Conservation (phyloP, 2,329 filamentous ascomycete genomes). For the Colletotrichum sp. region DNA sequence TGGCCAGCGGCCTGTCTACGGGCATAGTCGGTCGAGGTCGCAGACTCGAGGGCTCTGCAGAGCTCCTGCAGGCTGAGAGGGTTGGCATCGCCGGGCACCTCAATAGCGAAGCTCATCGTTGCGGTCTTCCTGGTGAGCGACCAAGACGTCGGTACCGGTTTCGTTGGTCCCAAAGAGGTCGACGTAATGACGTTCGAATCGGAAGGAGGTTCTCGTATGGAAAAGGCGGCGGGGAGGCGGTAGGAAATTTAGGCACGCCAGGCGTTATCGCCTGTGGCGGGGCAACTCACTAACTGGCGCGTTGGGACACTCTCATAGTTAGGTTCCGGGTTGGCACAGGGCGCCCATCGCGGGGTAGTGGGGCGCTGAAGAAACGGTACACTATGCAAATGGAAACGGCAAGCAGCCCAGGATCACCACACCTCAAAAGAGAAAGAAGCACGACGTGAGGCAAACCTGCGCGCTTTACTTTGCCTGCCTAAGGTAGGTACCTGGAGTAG, state of each 20-base stretch:
- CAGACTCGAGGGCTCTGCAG: conserved; percentile 66
- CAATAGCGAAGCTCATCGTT: conserved; percentile 73
- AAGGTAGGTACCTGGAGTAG: neutral
- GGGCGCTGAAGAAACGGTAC: conserved; percentile 11
- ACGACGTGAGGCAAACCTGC: neutral
- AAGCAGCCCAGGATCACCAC: neutral
- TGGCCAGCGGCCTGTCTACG: conserved; percentile 72
- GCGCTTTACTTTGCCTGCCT: neutral
- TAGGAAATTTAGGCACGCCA: conserved; percentile 13
- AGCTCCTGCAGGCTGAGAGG: conserved; percentile 70
- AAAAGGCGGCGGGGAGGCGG: conserved; percentile 1
- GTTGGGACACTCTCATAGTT: neutral
- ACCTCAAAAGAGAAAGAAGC: neutral
- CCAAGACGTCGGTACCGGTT: conserved; percentile 7
- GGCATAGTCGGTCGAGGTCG: conserved; percentile 65
- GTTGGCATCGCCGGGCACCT: conserved; percentile 82
- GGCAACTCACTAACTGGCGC: conserved; percentile 1
- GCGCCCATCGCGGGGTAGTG: conserved; percentile 19
- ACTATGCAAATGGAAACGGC: neutral
- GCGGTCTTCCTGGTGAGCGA: conserved; percentile 13
- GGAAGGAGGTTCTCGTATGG: neutral
- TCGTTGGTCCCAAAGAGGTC: neutral
- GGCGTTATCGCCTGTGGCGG: conserved; percentile 13
- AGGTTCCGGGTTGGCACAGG: neutral
- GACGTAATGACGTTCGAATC: neutral